Conservation (phyloP, 2,329 filamentous ascomycete species). For the Diaporthe capsici region DNA sequence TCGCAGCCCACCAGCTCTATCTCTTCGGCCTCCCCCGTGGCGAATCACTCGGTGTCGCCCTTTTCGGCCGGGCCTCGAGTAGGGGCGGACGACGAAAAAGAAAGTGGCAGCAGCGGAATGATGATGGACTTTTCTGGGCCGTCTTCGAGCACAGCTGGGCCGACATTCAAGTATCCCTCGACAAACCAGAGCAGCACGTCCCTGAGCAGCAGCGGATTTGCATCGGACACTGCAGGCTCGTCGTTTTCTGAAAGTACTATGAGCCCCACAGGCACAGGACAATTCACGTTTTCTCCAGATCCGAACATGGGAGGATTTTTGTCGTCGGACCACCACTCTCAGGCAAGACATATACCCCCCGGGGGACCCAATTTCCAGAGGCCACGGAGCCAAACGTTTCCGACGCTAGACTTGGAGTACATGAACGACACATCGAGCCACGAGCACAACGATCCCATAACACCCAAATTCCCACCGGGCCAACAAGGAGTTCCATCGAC, state of each 20-base stretch:
- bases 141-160: slow-evolving; percentile 56
- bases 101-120: slow-evolving; percentile 55
- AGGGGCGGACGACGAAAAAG: slow-evolving; percentile 78
- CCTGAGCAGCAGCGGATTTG: slow-evolving; percentile 74
- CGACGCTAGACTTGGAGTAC: slow-evolving; percentile 76
- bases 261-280: slow-evolving; percentile 80
- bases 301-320: slow-evolving; percentile 77
- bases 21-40: slow-evolving; percentile 81
- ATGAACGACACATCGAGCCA: slow-evolving; percentile 56
- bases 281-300: slow-evolving; percentile 83
- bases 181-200: slow-evolving; percentile 75
- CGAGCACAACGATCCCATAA: slow-evolving; percentile 59
- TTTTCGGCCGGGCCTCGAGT: slow-evolving; percentile 68
- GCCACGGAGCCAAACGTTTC: slow-evolving; percentile 90
- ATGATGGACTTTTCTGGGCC: slow-evolving; percentile 65
- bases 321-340: slow-evolving; percentile 54
- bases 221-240: slow-evolving; percentile 71
- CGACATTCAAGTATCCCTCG: slow-evolving; percentile 71
- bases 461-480: slow-evolving; percentile 58
- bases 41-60: slow-evolving; percentile 76
- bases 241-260: slow-evolving; percentile 80
- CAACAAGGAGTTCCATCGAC: slow-evolving; percentile 57
- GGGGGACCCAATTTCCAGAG: slow-evolving; percentile 71
- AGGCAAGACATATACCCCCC: slow-evolving; percentile 48
- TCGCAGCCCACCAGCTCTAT: slow-evolving; percentile 75